Conservation (phyloP, 306 rosid genomes). For the Prunus persica region Prunus_persica_NCBIv2 NC_034014.1:536501-537000, state of each 20-base stretch:
- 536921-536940: constrained; percentile 76
- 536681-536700: constrained; percentile 77
- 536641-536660: constrained; percentile 13
- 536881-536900: background rate
- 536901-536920: constrained; percentile 28
- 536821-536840: no score
- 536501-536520: no score
- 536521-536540: no score
- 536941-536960: constrained; percentile 61
- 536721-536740: background rate
- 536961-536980: constrained; percentile 64
- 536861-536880: background rate
- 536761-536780: background rate
- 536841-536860: background rate
- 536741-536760: constrained; percentile 2
- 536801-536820: background rate
- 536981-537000: constrained; percentile 52
- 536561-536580: no score
- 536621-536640: background rate
- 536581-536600: background rate
- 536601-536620: background rate
- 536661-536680: constrained; percentile 66
- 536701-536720: constrained; percentile 84
- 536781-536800: background rate
- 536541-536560: no score